Conservation (phyloP, 148 eudicot species). For the Persicaria tinctoria region DNA sequence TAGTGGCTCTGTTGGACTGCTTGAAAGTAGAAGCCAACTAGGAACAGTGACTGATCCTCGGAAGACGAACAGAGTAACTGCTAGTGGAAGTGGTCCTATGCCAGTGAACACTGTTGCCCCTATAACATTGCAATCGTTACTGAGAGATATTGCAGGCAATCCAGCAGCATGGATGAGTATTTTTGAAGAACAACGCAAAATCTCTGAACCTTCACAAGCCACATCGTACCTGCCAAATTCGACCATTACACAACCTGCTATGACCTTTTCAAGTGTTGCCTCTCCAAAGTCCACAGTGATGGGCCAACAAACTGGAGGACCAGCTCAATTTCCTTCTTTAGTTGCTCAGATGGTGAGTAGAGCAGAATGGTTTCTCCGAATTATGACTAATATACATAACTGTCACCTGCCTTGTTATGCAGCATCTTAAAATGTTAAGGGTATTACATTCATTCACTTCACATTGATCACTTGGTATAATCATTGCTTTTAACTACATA, state of each 20-base stretch:
- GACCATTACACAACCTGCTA: constrained; percentile 33
- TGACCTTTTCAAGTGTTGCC: constrained; percentile 29
- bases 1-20: constrained; percentile 26
- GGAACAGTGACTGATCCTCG: constrained; percentile 31
- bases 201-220: constrained; percentile 32
- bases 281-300: constrained; percentile 24
- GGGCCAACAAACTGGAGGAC: constrained; percentile 36
- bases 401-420: not conserved
- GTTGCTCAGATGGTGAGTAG: constrained; percentile 40
- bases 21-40: constrained; percentile 22
- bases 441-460: not conserved
- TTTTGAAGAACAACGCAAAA: constrained; percentile 56
- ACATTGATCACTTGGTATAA: not conserved
- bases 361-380: not conserved
- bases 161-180: constrained; percentile 59
- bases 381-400: not conserved
- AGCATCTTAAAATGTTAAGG: not conserved
- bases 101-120: constrained; percentile 26
- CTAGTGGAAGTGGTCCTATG: constrained; percentile 24
- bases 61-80: constrained; percentile 16
- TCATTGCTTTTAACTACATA: not conserved
- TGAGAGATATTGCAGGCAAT: constrained; percentile 65
- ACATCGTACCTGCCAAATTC: constrained; percentile 24
- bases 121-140: constrained; percentile 55
- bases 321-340: constrained; percentile 41